These are phyloP conservation scores for Yarrowia sp. DNA, from an alignment of 805 yeast genomes.

Conservation along the genomic window DNA sequence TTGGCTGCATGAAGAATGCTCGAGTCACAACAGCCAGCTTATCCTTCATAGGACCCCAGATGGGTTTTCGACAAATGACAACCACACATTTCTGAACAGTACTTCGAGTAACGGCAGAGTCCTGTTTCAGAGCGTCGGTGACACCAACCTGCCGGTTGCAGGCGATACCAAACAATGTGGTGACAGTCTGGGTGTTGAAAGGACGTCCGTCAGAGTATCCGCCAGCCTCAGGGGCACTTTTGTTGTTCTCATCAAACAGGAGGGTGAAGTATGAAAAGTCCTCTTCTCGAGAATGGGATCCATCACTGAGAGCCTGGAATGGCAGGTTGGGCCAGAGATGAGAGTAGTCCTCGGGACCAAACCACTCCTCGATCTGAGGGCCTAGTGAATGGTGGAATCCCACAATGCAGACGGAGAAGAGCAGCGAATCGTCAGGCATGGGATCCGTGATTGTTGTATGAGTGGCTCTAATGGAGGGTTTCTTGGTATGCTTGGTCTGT, in stretches of 20 bases:
- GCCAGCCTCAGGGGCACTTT: constrained; percentile 44
- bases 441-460: constrained; percentile 19
- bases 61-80: constrained; percentile 78
- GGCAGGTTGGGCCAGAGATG: constrained; percentile 81
- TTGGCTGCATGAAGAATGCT: constrained; percentile 76
- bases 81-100: constrained; percentile 90
- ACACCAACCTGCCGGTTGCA: constrained; percentile 82
- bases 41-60: constrained; percentile 80
- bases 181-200: constrained; percentile 44
- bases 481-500: neutral
- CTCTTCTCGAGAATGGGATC: constrained; percentile 89
- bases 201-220: constrained; percentile 40
- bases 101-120: constrained; percentile 72
- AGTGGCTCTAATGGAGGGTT: neutral
- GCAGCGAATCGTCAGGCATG: constrained; percentile 36
- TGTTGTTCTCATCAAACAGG: constrained; percentile 57
- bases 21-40: constrained; percentile 85
- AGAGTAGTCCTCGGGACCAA: constrained; percentile 47
- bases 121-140: constrained; percentile 52
- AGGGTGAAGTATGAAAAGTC: constrained; percentile 88
- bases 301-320: constrained; percentile 94
- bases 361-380: constrained; percentile 93
- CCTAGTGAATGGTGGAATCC: constrained; percentile 92
- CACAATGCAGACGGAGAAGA: constrained; percentile 83
- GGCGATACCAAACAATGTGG: constrained; percentile 89